Evolutionary conservation across 768 basidiomycete genomes (phyloP).

Genomic region (Fibroporia radiculosa): DNA sequence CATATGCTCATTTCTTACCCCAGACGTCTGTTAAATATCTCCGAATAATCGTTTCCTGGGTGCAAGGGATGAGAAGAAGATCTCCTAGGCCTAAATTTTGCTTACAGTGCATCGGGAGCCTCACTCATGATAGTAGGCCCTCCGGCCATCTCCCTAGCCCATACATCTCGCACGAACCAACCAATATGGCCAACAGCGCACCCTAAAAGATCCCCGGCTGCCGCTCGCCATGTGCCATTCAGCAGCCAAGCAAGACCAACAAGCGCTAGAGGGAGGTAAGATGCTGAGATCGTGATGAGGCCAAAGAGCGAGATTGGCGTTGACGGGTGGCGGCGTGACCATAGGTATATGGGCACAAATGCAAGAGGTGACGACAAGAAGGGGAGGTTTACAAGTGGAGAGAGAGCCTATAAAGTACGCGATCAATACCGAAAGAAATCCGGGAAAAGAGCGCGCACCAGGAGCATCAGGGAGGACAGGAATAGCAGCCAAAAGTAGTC

Average conservation of each 20-base stretch:
- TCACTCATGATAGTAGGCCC: slow-evolving; percentile 66
- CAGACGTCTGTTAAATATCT: slow-evolving; percentile 29
- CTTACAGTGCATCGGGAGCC: slow-evolving; percentile 64
- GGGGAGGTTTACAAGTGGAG: slow-evolving; percentile 84
- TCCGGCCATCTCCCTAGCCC: slow-evolving; percentile 82
- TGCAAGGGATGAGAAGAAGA: not conserved
- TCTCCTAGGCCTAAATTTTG: slow-evolving; percentile 11
- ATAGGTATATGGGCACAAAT: slow-evolving; percentile 94
- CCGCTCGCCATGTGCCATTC: slow-evolving; percentile 79
- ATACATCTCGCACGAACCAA: slow-evolving; percentile 81
- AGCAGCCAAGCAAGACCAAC: slow-evolving; percentile 81
- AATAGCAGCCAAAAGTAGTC: slow-evolving; percentile 95
- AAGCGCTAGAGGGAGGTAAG: slow-evolving; percentile 89
- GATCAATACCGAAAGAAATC: slow-evolving; percentile 1
- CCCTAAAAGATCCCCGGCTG: slow-evolving; percentile 74
- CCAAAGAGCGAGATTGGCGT: slow-evolving; percentile 97
- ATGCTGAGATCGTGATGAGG: slow-evolving; percentile 88
- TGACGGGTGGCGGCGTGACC: slow-evolving; percentile 91
- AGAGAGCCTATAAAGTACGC: slow-evolving; percentile 46
- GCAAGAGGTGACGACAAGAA: slow-evolving; percentile 91
- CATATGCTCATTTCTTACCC: not conserved
- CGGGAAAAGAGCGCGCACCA: slow-evolving; percentile 43
- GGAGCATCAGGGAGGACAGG: slow-evolving; percentile 75
- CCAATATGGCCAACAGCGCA: slow-evolving; percentile 83
- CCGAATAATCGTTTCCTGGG: slow-evolving; percentile 62